Evolutionary conservation across 2,329 filamentous ascomycete species (phyloP).

Genomic region (Parafenestella ontariensis): DNA sequence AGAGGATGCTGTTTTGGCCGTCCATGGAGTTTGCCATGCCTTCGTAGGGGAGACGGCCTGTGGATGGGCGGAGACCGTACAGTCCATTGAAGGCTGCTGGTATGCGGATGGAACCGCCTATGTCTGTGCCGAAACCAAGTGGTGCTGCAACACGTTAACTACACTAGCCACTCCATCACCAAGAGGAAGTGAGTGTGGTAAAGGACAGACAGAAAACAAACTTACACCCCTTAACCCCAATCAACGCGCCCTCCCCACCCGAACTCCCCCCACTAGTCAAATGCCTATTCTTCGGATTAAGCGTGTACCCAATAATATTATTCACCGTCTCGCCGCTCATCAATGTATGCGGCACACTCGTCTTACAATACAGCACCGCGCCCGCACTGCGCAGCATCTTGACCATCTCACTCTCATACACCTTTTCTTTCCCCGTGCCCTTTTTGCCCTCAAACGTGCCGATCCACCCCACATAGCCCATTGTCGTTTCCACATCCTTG

Average conservation of each 20-base stretch:
- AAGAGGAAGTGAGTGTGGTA: neutral
- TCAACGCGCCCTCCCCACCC: slow-evolving; percentile 67
- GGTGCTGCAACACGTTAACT: slow-evolving; percentile 40
- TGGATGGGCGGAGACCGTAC: slow-evolving; percentile 61
- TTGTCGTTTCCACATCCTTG: slow-evolving; percentile 54
- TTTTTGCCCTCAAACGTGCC: slow-evolving; percentile 66
- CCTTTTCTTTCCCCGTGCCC: slow-evolving; percentile 58
- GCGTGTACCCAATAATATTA: slow-evolving; percentile 66
- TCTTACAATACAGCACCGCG: slow-evolving; percentile 65
- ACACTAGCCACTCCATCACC: neutral
- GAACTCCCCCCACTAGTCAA: slow-evolving; percentile 63
- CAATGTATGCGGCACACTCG: slow-evolving; percentile 64
- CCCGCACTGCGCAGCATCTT: slow-evolving; percentile 61
- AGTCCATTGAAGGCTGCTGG: slow-evolving; percentile 66
- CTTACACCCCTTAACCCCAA: slow-evolving; percentile 60
- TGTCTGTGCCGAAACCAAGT: slow-evolving; percentile 65
- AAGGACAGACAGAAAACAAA: neutral
- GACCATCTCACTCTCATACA: slow-evolving; percentile 67
- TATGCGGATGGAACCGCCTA: slow-evolving; percentile 64
- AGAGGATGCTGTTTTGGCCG: slow-evolving; percentile 69
- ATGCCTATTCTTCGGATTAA: slow-evolving; percentile 64
- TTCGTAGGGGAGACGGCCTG: slow-evolving; percentile 57
- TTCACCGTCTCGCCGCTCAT: slow-evolving; percentile 67
- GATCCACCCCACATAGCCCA: slow-evolving; percentile 72
- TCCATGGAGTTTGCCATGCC: slow-evolving; percentile 66